Evolutionary conservation across 345 rosid genomes (phyloP), one percentile per base, ranked within the genome.

Genomic region (Euclidium syriacum): DNA sequence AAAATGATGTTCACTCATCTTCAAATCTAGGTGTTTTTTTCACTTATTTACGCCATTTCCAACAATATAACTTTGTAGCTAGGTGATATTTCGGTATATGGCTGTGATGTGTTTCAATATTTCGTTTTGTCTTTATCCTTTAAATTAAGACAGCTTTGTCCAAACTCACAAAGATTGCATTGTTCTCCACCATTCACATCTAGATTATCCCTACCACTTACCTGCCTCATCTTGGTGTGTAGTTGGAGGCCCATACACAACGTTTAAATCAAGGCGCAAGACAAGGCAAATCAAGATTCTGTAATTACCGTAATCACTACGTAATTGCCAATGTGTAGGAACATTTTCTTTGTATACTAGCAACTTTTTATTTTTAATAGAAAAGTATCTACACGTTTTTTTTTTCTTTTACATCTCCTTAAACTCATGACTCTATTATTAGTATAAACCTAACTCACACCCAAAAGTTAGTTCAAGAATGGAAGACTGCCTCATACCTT

Each of bases 1-100:
- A 30, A 75, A 78, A 46, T 78, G 78, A 26, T 66, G 51, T 18
- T 50, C 35, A 52, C 56, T 62, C 74, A 60, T 43, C 24, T 34
- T 52, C 23, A 10, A 58, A 14, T 32, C 10, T 56, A n/a, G n/a
- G n/a, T n/a, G n/a, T n/a, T 48, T 32, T 62, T 16, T 27, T 59
- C 35, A 2, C n/a, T n/a, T n/a, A n/a, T n/a, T n/a, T 57, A 20
- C 51, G 38, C 27, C 25, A 27, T 40, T 39, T 46, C 14, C 29
- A 26, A 10, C 32, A 3, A 3, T 27, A 14, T 27, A 16, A n/a
- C 49, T 19, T 58, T 60, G 40, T 42, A 42, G 62, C 24, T 43
- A 52, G n/a, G 34, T 52, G 30, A 34, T 69, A 36, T 43, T 7
- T 35, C 0, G 42, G 14, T 61, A n/a, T n/a, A 20, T 60, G 73